Conservation (phyloP, 768 basidiomycete genomes). For the Lentinula raphanica region DNA sequence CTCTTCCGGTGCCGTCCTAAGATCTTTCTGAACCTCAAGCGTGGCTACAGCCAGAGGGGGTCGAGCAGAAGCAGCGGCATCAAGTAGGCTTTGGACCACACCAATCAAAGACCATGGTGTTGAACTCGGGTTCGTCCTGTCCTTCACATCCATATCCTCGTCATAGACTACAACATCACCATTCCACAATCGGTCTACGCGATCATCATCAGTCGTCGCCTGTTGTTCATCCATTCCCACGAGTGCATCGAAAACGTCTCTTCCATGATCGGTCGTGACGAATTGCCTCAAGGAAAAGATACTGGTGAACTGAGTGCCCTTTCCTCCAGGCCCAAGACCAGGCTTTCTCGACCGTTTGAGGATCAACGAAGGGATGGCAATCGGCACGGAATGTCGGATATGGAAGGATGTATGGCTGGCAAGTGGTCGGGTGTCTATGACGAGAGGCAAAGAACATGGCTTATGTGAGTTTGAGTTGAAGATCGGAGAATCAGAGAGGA, state of each 20-base stretch:
- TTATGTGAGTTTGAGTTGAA: slow-evolving; percentile 17
- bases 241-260: slow-evolving; percentile 62
- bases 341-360: slow-evolving; percentile 79
- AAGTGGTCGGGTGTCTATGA: slow-evolving; percentile 80
- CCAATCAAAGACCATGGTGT: slow-evolving; percentile 70
- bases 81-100: slow-evolving; percentile 54
- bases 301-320: slow-evolving; percentile 37
- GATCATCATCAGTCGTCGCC: background rate
- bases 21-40: background rate
- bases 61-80: background rate
- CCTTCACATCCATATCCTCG: slow-evolving; percentile 68
- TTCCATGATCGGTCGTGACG: slow-evolving; percentile 75
- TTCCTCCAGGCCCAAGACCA: slow-evolving; percentile 37
- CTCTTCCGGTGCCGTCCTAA: background rate
- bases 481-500: slow-evolving; percentile 37
- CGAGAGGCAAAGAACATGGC: slow-evolving; percentile 37
- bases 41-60: background rate
- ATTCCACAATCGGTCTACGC: slow-evolving; percentile 55
- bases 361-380: slow-evolving; percentile 87
- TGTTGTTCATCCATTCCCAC: slow-evolving; percentile 26
- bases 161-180: slow-evolving; percentile 74
- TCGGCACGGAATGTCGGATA: slow-evolving; percentile 68
- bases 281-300: slow-evolving; percentile 72
- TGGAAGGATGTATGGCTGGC: slow-evolving; percentile 60
- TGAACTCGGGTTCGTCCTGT: slow-evolving; percentile 47